Base-by-base conservation (phyloP, 192 early-diverging fungal genomes). In the Coemansia javaensis region DNA sequence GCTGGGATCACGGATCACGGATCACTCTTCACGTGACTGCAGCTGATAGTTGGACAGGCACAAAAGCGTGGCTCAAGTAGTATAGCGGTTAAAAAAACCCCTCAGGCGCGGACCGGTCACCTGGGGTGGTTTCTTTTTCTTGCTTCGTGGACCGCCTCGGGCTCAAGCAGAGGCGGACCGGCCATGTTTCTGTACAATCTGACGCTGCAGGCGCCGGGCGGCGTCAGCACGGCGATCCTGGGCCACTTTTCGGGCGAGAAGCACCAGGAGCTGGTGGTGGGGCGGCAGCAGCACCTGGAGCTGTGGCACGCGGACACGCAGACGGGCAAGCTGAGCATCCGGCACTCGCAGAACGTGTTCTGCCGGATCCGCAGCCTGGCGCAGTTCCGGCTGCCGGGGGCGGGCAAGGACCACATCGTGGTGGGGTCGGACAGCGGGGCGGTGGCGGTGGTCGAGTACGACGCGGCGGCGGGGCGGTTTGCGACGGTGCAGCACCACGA, bases 211-310 rank as follows among this genome's bases (percentile, higher is more conserved):
- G 79, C 82, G 28, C 75, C 93, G 15, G 85, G 85, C 8, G 81
- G 79, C 44, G 86, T 94, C 47, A 91, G 77, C 50, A 73, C 81
- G 34, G 80, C 88, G 15, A 79, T 85, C 23, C 74, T 91, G 39
- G 97, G 97, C 1, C 90, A 97, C 65, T 99, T 98, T 61, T 83
- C 89, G 24, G 97, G 94, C 16, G 81, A 78, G 17, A 92, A 90
- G 58, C 73, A 82, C 30, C 93, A 99, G 68, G 94, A 99, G 49
- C 78, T 97, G 21, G 76, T 89, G 14, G 39, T 91, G 79, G 25
- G 81, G 84, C 58, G 71, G 72, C 46, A 76, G 24, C 50, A 79
- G 23, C 66, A 81, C 20, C 76, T 99, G 23, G 94, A 97, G 66
- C 71, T 99, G 20, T 71, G 94, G 50, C 58, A 76, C 42, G 77